Percentiles rank a stretch among this genome's conserved stretches.
phyloP scores from a whole-genome alignment of 2,329 filamentous ascomycete species.

The Periconia macrospinosa region DNA sequence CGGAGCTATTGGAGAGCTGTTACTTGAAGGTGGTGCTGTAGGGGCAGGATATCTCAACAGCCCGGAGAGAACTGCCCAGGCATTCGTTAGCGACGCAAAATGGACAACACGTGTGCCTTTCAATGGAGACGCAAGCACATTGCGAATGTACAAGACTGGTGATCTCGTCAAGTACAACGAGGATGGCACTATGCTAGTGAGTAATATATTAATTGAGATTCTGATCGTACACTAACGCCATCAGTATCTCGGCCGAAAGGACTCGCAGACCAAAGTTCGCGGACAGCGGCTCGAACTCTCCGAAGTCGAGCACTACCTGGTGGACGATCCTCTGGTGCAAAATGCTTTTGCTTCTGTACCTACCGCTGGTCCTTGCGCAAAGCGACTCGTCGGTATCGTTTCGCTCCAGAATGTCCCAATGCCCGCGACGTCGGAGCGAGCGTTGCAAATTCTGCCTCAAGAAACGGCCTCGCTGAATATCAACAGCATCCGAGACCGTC shows the following conservation, averaged over 20 bases:
- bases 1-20: constrained; percentile 47
- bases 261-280: constrained; percentile 24
- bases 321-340: no score
- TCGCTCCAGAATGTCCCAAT: no score
- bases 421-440: not conserved
- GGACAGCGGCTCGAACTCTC: constrained; percentile 24
- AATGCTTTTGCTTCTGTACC: no score
- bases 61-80: constrained; percentile 14
- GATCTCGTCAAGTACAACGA: constrained; percentile 17
- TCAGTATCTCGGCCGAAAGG: constrained; percentile 22
- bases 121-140: not conserved
- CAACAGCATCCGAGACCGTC: no score
- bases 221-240: no score
- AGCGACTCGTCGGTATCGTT: not conserved
- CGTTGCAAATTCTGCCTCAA: not conserved
- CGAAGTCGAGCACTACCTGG: constrained; percentile 22
- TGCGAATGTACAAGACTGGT: constrained; percentile 23
- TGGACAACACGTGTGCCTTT: constrained; percentile 6
- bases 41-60: constrained; percentile 24
- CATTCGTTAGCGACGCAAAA: constrained; percentile 15
- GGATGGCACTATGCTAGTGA: no score
- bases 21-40: constrained; percentile 57
- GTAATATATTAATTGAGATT: no score
- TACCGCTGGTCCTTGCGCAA: not conserved
- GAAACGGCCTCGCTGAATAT: not conserved